Base-by-base conservation (phyloP, 1,284 basidiomycete species). In the Heterobasidion annosum region DNA sequence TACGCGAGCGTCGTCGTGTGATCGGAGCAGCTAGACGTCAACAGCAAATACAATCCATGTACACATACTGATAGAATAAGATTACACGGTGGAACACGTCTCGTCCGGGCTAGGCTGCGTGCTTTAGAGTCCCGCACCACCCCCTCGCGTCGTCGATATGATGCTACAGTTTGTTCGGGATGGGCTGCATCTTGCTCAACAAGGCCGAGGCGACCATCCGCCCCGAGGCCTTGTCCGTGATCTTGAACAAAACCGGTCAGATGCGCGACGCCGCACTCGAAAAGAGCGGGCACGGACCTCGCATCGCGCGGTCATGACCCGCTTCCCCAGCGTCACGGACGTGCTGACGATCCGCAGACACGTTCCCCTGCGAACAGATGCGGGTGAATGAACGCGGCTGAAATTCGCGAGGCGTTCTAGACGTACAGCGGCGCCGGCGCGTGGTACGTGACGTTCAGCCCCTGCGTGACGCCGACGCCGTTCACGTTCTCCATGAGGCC, bases 401-500 rank as follows among this genome's bases (percentile, higher is more conserved):
- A 12, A n/a, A 40, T 40, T 10, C n/a, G n/a, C 37, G 37, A 4
- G 10, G 37, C n/a, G 37, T 3, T 40, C n/a, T n/a, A 47, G n/a
- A 70, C 80, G 67, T 64, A 83, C 84, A 72, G 61, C 8, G 82
- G 70, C 3, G 82, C 83, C 10, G 84, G 84, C 12, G 84, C 73
- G 63, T 85, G 85, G 66, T 83, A 88, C 44, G 79, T 64, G 34
- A 88, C 71, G 57, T 81, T 82, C 76, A 86, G 75, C 8, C 77
- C 75, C 64, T 86, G 83, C 2, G 82, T 88, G 18, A 87, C 84
- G 12, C 85, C 84, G 12, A 86, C 85, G 2, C 83, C 85, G 55
- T 87, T 86, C n/a, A 73, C 66, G 55, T 75, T 74, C 59, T 76
- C 72, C 44, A 80, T 65, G 43, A 85, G 62, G 1, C 83, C 84